Percentiles rank a stretch among this genome's conserved stretches.
These are phyloP conservation scores for Diplosphaera chodatii DNA, from an alignment of 139 green algal genomes.

Conservation along the genomic window DNA sequence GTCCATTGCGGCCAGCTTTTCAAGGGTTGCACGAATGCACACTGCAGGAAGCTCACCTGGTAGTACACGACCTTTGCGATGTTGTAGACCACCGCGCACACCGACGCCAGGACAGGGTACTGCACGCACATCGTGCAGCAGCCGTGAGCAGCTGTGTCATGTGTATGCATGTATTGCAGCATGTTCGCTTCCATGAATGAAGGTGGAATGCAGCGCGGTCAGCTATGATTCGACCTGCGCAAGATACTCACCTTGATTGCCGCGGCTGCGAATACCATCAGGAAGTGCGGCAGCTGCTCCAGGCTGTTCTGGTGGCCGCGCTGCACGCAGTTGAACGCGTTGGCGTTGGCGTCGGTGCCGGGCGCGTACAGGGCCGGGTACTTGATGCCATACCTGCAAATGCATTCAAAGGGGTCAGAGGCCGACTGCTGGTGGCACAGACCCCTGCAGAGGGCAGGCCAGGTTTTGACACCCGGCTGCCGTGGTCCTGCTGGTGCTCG, in stretches of 20 bases:
- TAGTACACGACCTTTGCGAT: slow-evolving; percentile 38
- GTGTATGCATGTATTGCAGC: no score
- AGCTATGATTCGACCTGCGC: no score
- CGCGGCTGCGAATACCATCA: slow-evolving; percentile 27
- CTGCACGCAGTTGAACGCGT: slow-evolving; percentile 55
- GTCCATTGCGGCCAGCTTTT: no score
- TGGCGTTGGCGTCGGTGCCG: slow-evolving; percentile 3
- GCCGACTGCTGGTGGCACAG: no score
- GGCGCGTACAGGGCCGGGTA: not conserved
- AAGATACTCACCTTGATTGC: slow-evolving; percentile 31
- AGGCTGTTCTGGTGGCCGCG: slow-evolving; percentile 62
- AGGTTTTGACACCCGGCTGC: not conserved
- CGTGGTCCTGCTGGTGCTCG: no score
- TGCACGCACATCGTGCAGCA: slow-evolving; percentile 19
- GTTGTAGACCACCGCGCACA: slow-evolving; percentile 24
- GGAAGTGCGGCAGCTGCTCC: slow-evolving; percentile 50
- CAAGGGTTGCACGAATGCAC: not conserved
- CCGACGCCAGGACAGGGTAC: slow-evolving; percentile 33
- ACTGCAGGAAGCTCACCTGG: slow-evolving; percentile 1
- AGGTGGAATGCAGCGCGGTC: no score
- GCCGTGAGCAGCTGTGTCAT: not conserved
- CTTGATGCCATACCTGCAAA: not conserved
- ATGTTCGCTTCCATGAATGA: no score
- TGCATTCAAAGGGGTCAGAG: no score
- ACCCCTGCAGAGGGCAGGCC: no score